Evolutionary conservation across 2,329 filamentous ascomycete genomes (phyloP).

Genomic region (Ascochyta clinopodiicola): DNA sequence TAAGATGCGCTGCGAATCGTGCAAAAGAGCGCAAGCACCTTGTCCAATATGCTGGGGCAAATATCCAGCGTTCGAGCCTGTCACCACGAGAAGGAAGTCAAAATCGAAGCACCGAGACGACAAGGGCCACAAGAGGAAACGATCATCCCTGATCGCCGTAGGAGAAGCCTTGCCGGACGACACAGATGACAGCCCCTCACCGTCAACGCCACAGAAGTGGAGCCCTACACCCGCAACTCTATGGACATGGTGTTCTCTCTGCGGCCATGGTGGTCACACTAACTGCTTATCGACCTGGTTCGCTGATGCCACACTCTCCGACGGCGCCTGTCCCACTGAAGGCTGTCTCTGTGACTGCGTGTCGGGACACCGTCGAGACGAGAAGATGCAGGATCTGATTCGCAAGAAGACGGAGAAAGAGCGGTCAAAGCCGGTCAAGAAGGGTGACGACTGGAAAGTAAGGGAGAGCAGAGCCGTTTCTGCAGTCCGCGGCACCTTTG

Average conservation of each 20-base stretch:
- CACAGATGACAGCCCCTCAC: slow-evolving; percentile 30
- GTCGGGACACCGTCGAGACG: slow-evolving; percentile 52
- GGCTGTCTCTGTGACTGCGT: slow-evolving; percentile 68
- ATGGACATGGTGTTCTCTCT: slow-evolving; percentile 65
- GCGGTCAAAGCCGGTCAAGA: slow-evolving; percentile 42
- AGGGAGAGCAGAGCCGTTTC: slow-evolving; percentile 53
- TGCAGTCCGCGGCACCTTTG: slow-evolving; percentile 45
- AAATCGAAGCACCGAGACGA: slow-evolving; percentile 22
- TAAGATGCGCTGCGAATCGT: slow-evolving; percentile 60
- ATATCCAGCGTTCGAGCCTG: slow-evolving; percentile 49
- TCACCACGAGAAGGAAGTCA: slow-evolving; percentile 38
- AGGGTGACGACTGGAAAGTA: slow-evolving; percentile 52
- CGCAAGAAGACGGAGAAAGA: slow-evolving; percentile 45
- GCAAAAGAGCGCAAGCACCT: slow-evolving; percentile 51
- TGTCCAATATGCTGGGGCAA: slow-evolving; percentile 56
- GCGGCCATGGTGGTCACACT: slow-evolving; percentile 66
- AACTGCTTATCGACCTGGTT: slow-evolving; percentile 66
- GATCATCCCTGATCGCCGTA: slow-evolving; percentile 33
- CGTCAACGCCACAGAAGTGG: slow-evolving; percentile 28
- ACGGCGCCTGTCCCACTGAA: slow-evolving; percentile 64
- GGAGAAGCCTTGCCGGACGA: slow-evolving; percentile 10
- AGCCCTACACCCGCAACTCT: slow-evolving; percentile 46
- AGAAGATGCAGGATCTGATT: slow-evolving; percentile 39
- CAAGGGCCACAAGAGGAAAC: slow-evolving; percentile 33
- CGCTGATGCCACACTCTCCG: slow-evolving; percentile 51